A percentile compares a stretch with the other conserved stretches of the same genome.
These are phyloP conservation scores for Pterulicium gracile DNA, from an alignment of 1,284 basidiomycete species.

Conservation along the genomic window DNA sequence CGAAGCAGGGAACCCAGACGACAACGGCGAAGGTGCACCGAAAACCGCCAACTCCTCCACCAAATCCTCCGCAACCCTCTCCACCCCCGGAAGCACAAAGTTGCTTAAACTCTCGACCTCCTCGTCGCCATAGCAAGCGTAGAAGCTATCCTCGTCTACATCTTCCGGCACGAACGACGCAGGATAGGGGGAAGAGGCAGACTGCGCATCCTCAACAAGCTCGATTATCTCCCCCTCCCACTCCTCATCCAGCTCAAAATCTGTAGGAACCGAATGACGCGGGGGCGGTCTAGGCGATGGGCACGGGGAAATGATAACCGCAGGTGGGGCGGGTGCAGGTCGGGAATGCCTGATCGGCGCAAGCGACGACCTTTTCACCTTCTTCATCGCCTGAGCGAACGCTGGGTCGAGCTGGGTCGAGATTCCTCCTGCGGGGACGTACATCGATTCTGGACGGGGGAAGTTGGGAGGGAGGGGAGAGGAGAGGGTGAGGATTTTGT, in stretches of 20 bases:
- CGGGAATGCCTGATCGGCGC: neutral
- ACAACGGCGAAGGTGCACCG: too few relatives aligned
- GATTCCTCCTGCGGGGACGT: too few relatives aligned
- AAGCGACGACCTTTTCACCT: neutral
- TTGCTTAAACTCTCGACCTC: too few relatives aligned
- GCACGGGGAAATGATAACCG: neutral
- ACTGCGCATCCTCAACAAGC: neutral
- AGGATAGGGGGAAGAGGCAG: too few relatives aligned
- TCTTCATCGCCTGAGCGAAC: neutral
- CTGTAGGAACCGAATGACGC: neutral
- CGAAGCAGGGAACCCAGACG: too few relatives aligned
- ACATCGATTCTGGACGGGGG: neutral
- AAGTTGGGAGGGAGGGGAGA: neutral
- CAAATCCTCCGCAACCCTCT: too few relatives aligned
- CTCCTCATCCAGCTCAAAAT: too few relatives aligned
- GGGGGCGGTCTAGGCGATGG: neutral
- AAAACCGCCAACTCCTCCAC: too few relatives aligned
- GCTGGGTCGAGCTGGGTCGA: neutral
- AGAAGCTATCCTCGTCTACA: neutral
- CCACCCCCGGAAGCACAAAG: too few relatives aligned
- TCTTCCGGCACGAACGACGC: too few relatives aligned
- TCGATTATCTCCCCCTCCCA: too few relatives aligned
- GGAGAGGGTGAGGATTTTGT: neutral
- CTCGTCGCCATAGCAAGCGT: neutral
- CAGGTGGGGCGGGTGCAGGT: neutral